These are phyloP conservation scores for Marasmius oreades DNA, from an alignment of 1,284 basidiomycete genomes.

Conservation along the genomic window DNA sequence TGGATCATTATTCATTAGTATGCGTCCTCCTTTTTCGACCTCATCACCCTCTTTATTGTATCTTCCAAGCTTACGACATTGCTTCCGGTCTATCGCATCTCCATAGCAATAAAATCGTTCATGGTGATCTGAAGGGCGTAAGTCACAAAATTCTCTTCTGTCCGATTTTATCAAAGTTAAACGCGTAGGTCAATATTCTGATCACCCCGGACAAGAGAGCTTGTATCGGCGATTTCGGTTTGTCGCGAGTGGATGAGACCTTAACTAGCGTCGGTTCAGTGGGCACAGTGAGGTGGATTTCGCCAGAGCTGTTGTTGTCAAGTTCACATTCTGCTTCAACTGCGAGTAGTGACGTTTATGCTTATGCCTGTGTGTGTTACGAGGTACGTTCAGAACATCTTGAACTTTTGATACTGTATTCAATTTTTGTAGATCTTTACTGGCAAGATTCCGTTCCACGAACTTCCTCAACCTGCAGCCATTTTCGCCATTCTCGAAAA, in stretches of 20 bases:
- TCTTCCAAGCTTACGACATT: constrained; percentile 23
- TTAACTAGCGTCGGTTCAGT: no score
- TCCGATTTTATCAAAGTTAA: not conserved
- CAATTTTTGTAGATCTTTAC: no score
- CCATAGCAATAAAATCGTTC: constrained; percentile 29
- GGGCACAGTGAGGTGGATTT: constrained; percentile 21
- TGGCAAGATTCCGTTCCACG: no score
- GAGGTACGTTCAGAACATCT: no score
- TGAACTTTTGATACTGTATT: no score
- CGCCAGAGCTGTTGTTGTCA: constrained; percentile 20
- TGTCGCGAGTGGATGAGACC: constrained; percentile 20
- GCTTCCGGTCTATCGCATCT: constrained; percentile 31
- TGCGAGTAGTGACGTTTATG: not conserved
- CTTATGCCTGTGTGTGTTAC: not conserved
- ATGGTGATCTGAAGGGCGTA: constrained; percentile 37
- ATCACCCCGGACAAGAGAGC: constrained; percentile 28
- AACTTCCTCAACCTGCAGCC: no score
- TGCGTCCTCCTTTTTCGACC: not conserved
- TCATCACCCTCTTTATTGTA: not conserved
- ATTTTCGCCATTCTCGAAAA: no score
- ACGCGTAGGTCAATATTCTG: not conserved
- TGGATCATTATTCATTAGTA: constrained; percentile 23
- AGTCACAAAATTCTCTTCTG: constrained; percentile 12
- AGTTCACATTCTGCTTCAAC: not conserved
- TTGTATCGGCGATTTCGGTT: constrained; percentile 33